Evolutionary conservation across 768 basidiomycete species (phyloP).

Genomic region (Amylocystis lapponica): DNA sequence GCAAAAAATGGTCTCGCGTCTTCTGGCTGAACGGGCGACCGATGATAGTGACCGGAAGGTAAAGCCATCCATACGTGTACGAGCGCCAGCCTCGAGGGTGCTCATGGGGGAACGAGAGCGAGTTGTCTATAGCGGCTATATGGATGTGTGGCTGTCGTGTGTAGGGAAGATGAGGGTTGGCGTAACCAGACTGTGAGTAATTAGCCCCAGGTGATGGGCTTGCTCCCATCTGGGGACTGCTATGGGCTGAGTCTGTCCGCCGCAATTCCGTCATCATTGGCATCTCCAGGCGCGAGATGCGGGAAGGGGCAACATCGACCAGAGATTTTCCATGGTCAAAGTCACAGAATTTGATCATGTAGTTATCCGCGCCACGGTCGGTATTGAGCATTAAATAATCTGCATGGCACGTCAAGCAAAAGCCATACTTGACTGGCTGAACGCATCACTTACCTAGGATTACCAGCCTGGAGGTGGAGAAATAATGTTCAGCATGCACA

Average conservation of each 20-base stretch:
- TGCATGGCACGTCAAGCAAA: conserved; percentile 23
- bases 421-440: background rate
- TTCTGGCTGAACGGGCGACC: conserved; percentile 81
- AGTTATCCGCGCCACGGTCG: conserved; percentile 83
- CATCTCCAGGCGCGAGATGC: conserved; percentile 60
- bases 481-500: conserved; percentile 4
- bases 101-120: conserved; percentile 86
- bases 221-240: conserved; percentile 8
- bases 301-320: conserved; percentile 75
- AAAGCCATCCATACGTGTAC: conserved; percentile 87
- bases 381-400: conserved; percentile 94
- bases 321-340: conserved; percentile 71
- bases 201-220: conserved; percentile 8
- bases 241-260: conserved; percentile 23
- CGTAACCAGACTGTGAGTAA: conserved; percentile 15
- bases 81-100: conserved; percentile 75
- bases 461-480: conserved; percentile 62
- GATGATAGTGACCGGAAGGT: conserved; percentile 78
- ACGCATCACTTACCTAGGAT: conserved; percentile 54
- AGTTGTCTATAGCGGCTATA: conserved; percentile 92
- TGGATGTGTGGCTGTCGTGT: conserved; percentile 75
- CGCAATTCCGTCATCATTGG: conserved; percentile 70
- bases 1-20: conserved; percentile 77
- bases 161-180: conserved; percentile 29
- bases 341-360: conserved; percentile 90